These are phyloP conservation scores for Gracilaria caudata DNA, from an alignment of 23 red algal genomes.

Conservation along the genomic window DNA sequence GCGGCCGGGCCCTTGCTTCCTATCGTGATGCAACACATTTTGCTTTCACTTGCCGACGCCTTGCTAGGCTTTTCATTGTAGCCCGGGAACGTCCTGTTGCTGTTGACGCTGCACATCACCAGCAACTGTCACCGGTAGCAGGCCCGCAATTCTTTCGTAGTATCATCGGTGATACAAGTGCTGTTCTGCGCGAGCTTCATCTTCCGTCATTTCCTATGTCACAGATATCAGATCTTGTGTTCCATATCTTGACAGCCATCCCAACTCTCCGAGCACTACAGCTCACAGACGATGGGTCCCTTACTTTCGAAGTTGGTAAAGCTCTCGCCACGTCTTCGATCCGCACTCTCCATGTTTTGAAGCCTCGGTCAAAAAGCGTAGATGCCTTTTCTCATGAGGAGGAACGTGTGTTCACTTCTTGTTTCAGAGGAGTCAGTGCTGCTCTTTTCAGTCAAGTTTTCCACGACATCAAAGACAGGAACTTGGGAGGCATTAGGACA, in stretches of 20 bases:
- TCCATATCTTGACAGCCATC: background rate
- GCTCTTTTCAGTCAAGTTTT: background rate
- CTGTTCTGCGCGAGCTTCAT: conserved; percentile 5
- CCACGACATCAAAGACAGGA: background rate
- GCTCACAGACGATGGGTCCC: conserved; percentile 20
- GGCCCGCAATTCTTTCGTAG: conserved; percentile 14
- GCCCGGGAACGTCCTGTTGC: background rate
- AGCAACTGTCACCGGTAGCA: conserved; percentile 19
- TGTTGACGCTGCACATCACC: background rate
- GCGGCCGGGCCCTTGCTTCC: conserved; percentile 16
- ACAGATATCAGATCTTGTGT: conserved; percentile 10
- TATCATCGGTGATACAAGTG: conserved; percentile 2
- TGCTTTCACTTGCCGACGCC: conserved; percentile 25
- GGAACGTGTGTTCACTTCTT: background rate
- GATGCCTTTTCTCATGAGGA: background rate
- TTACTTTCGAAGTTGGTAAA: background rate
- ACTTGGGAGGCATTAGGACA: background rate
- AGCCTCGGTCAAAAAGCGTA: conserved; percentile 4
- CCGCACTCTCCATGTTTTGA: background rate
- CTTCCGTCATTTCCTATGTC: conserved; percentile 3
- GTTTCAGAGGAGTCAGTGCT: background rate
- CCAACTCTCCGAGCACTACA: conserved; percentile 2
- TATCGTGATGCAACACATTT: conserved; percentile 29
- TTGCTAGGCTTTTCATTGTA: background rate
- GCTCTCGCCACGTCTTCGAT: background rate